These are phyloP conservation scores for Ceratocystiopsis minuta DNA, from an alignment of 2,329 filamentous ascomycete species.

Conservation along the genomic window DNA sequence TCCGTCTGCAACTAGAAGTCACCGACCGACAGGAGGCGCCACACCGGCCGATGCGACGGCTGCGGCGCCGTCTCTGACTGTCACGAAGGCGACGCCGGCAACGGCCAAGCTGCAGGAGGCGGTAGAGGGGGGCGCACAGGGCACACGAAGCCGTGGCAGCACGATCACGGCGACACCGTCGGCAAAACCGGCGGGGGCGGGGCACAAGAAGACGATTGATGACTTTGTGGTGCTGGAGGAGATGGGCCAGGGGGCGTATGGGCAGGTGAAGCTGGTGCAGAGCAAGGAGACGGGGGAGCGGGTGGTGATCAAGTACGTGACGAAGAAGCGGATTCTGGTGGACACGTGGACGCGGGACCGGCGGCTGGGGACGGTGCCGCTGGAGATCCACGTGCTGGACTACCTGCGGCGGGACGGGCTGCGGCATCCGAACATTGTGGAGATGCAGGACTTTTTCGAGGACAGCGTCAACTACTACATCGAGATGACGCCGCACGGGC, in stretches of 20 bases:
- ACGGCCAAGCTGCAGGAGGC: no score
- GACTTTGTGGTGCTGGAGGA: slow-evolving; percentile 91
- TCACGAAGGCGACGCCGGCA: no score
- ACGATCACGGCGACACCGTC: background rate
- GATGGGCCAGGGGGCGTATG: slow-evolving; percentile 96
- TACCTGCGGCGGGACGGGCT: slow-evolving; percentile 64
- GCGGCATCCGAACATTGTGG: slow-evolving; percentile 50
- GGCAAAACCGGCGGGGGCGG: slow-evolving; percentile 8
- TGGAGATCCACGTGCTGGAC: slow-evolving; percentile 94
- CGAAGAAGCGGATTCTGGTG: slow-evolving; percentile 87
- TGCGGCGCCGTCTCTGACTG: no score
- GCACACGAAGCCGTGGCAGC: background rate
- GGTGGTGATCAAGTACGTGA: slow-evolving; percentile 93
- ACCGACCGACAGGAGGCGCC: no score
- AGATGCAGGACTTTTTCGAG: slow-evolving; percentile 58
- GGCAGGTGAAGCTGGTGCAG: slow-evolving; percentile 86
- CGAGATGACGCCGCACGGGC: slow-evolving; percentile 87
- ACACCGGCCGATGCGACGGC: no score
- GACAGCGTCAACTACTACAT: slow-evolving; percentile 94
- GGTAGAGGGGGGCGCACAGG: background rate
- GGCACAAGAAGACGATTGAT: slow-evolving; percentile 63
- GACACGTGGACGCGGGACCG: slow-evolving; percentile 97
- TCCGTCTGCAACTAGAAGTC: no score
- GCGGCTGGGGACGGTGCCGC: slow-evolving; percentile 76
- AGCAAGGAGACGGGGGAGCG: slow-evolving; percentile 68